A percentile compares a stretch with the other conserved stretches of the same genome.
Conservation (phyloP, 2,329 filamentous ascomycete species). For the Rhynchosporium graminicola region DNA sequence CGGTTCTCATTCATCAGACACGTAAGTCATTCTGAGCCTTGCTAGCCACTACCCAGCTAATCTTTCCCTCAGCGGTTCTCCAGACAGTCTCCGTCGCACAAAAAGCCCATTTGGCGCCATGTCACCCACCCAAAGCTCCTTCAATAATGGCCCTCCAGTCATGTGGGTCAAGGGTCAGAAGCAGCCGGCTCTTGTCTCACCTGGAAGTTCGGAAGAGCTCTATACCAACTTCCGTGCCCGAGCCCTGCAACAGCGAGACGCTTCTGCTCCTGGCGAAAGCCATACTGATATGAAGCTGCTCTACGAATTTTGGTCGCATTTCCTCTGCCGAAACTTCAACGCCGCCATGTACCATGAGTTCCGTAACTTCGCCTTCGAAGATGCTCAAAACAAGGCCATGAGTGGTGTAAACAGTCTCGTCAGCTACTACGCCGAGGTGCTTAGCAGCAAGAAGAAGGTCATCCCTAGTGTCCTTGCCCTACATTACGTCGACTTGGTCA, state of each 20-base stretch:
- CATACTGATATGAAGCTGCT: slow-evolving; percentile 64
- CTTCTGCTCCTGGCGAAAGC: slow-evolving; percentile 42
- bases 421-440: slow-evolving; percentile 62
- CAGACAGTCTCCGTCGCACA: slow-evolving; percentile 32
- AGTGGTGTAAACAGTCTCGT: slow-evolving; percentile 63
- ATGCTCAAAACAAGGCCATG: slow-evolving; percentile 54
- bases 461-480: slow-evolving; percentile 55
- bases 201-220: slow-evolving; percentile 40
- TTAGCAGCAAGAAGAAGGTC: slow-evolving; percentile 49
- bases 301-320: slow-evolving; percentile 75
- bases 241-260: slow-evolving; percentile 44
- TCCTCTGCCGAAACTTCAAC: slow-evolving; percentile 73
- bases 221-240: slow-evolving; percentile 44
- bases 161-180: slow-evolving; percentile 43
- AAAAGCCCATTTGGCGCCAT: slow-evolving; percentile 33
- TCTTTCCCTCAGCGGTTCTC: slow-evolving; percentile 30
- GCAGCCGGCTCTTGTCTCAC: slow-evolving; percentile 39
- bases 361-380: slow-evolving; percentile 64
- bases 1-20: slow-evolving; percentile 43
- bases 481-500: slow-evolving; percentile 57
- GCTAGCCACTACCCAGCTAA: slow-evolving; percentile 19
- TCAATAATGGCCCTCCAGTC: slow-evolving; percentile 38
- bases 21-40: slow-evolving; percentile 36
- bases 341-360: slow-evolving; percentile 75
- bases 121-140: slow-evolving; percentile 31